phyloP scores from a whole-genome alignment of 805 yeast species.

The Wickerhamomyces sydowiorum region DNA sequence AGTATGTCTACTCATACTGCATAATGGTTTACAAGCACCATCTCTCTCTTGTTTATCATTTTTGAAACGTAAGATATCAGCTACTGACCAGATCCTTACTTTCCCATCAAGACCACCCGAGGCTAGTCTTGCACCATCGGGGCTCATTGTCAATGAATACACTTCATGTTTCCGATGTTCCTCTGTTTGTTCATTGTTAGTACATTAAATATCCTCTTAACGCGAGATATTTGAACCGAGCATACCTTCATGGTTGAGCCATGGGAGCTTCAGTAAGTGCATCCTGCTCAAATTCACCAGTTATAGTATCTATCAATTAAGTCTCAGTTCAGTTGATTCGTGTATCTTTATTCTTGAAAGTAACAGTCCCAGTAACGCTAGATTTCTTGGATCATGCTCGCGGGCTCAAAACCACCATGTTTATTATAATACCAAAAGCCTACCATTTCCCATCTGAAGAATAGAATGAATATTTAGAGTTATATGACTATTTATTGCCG shows the following conservation, averaged over 20 bases:
- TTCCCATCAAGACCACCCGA: slow-evolving; percentile 95
- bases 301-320: no score
- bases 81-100: slow-evolving; percentile 81
- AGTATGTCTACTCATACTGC: slow-evolving; percentile 91
- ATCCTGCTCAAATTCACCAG: no score
- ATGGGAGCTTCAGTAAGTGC: slow-evolving; percentile 64
- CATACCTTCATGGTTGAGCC: slow-evolving; percentile 58
- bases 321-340: no score
- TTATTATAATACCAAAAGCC: no score
- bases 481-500: no score
- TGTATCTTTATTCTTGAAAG: no score
- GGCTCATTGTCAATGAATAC: slow-evolving; percentile 73
- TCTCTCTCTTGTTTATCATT: slow-evolving; percentile 22
- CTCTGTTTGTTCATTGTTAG: slow-evolving; percentile 35
- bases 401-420: no score
- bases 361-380: no score
- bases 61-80: slow-evolving; percentile 39
- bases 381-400: no score
- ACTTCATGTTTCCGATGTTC: slow-evolving; percentile 80
- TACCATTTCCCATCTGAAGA: no score
- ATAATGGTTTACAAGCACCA: slow-evolving; percentile 50
- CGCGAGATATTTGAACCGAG: not conserved
- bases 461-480: no score
- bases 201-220: not conserved
- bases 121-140: slow-evolving; percentile 81